Evolutionary conservation across 2,329 filamentous ascomycete species (phyloP), one percentile per base, ranked within the genome.

Genomic region (Colletotrichum chrysophilum): DNA sequence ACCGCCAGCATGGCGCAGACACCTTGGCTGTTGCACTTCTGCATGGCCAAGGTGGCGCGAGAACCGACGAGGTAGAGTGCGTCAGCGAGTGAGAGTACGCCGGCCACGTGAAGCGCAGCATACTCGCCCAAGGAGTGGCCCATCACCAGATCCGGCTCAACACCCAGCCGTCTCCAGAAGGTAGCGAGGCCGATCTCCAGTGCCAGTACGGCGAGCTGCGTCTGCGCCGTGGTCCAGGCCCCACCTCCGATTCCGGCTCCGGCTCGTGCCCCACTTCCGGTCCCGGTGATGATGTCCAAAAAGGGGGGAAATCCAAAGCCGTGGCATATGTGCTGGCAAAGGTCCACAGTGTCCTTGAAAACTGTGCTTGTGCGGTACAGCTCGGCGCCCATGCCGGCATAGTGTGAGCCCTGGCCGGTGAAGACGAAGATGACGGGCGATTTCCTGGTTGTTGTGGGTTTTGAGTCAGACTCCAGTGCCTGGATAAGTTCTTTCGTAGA

Each of bases 41-140:
- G 24, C 13, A n/a, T 16, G 9, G 93, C 85, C 16, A 93, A 81
- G 77, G 87, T 81, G 2, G 92, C 92, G 73, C 93, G 87, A 24
- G 84, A 80, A 9, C 93, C 93, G 7, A 94, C 91, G 0, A 94
- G 85, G 60, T 89, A 91, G 12, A 95, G 85, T 77, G 90, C 78
- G 55, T 86, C 84, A 6, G 68, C 9, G 0, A 84, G 77, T 10
- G 79, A 81, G 13, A 85, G 64, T 1, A 77, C 75, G 1, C 82
- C 82, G 3, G 83, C 80, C 2, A 85, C 75, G 55, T 82, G 81
- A 5, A 85, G 70, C 4, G 83, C 84, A 0, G 83, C 83, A 3
- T 85, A 70, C 70, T 86, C 80, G 10, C 84, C 84, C 69, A 86
- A 81, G 71, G 83, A 84, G 70, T 85, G 84, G 1, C 84, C 85